Evolutionary conservation across 1,284 basidiomycete genomes (phyloP), one percentile per base, ranked within the genome.

Genomic region (Vanrija pseudolonga): DNA sequence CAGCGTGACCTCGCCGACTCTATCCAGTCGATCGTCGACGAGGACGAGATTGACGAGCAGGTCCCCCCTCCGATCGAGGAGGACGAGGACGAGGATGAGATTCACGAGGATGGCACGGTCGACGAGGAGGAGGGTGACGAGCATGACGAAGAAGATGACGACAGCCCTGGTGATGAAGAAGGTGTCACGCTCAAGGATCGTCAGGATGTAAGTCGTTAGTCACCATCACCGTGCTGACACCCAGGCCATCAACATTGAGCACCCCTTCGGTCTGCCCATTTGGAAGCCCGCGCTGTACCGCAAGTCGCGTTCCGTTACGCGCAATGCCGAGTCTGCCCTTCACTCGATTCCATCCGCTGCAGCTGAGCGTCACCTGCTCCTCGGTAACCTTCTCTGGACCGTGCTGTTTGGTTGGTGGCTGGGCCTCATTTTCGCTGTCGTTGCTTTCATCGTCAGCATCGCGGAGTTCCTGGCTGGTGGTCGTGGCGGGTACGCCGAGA

Each of bases 261-360:
- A 99, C 76, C 96, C 96, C 7, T 98, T 99, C 76, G 96, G 96
- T 81, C 82, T 99, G 62, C 96, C 92, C 44, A 98, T 99, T 71
- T 98, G 96, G 96, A 99, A 99, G 77, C 96, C 96, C 14, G 96
- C 96, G 0, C 77, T 99, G 50, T 99, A 99, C 84, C 95, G 96
- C 78, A 99, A 99, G 76, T 90, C 89, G 24, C 87, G 96, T 45
- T 93, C 94, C 2, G 90, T 98, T 62, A 97, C 95, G 42, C 88
- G 94, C 53, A 87, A 93, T 74, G 96, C 96, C 40, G 96, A 99
- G 75, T 85, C 88, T 52, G 96, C 90, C 0, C 83, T 98, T 3
- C 96, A 98, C 73, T 85, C 88, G 17, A 83, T 89, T 39, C 96
- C 96, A 1, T 94, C 91, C 18, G 89, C 92, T 1, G 88, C 91